Conservation (phyloP, 1,284 basidiomycete genomes). For the Inonotus hispidus region DNA sequence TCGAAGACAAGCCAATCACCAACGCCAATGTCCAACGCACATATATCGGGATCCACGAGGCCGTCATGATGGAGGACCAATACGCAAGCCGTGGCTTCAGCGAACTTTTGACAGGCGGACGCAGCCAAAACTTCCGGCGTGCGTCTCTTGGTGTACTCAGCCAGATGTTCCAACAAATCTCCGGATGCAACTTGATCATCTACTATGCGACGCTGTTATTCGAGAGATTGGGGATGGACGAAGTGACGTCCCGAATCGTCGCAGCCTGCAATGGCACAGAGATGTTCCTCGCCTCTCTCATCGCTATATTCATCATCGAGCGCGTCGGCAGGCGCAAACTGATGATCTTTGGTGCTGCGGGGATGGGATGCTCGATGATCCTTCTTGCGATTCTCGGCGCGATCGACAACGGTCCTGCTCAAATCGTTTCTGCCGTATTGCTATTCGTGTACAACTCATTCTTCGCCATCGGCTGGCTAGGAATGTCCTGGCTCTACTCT, state of each 20-base stretch:
- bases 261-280: slow-evolving; percentile 68
- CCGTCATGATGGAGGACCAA: slow-evolving; percentile 37
- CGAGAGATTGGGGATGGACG: slow-evolving; percentile 53
- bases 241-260: slow-evolving; percentile 57
- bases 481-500: slow-evolving; percentile 68
- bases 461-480: slow-evolving; percentile 69
- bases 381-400: slow-evolving; percentile 53
- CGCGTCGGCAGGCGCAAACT: slow-evolving; percentile 57
- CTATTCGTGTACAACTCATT: slow-evolving; percentile 68
- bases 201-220: slow-evolving; percentile 42
- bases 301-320: slow-evolving; percentile 56
- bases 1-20: slow-evolving; percentile 49
- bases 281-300: slow-evolving; percentile 58
- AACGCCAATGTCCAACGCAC: slow-evolving; percentile 49
- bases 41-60: slow-evolving; percentile 50
- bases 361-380: slow-evolving; percentile 58
- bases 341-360: slow-evolving; percentile 64
- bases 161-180: slow-evolving; percentile 70
- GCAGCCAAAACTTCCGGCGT: slow-evolving; percentile 60
- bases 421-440: slow-evolving; percentile 52
- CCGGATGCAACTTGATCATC: slow-evolving; percentile 58
- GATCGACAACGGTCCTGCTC: slow-evolving; percentile 40
- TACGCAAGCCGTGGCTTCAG: slow-evolving; percentile 26
- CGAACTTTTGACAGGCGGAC: slow-evolving; percentile 55
- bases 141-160: slow-evolving; percentile 51